Conservation (phyloP, 768 basidiomycete species). For the Tephrocybe sp. region DNA sequence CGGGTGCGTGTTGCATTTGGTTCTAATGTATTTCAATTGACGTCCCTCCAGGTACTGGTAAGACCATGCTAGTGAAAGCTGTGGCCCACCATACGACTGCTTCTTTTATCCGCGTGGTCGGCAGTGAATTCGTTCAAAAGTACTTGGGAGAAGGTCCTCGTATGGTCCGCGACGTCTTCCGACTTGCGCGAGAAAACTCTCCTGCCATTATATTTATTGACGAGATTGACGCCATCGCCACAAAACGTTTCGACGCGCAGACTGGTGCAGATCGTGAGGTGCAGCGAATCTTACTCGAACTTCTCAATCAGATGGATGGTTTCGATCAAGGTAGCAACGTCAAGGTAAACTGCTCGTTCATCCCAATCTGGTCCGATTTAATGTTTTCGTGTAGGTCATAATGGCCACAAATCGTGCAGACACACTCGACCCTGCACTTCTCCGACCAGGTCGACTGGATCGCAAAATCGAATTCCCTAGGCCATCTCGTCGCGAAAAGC, state of each 20-base stretch:
- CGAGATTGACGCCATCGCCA: constrained; percentile 98
- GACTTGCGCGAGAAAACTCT: constrained; percentile 94
- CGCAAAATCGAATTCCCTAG: constrained; percentile 98
- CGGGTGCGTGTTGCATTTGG: constrained; percentile 52
- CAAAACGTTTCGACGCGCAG: constrained; percentile 99
- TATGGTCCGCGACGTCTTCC: constrained; percentile 99
- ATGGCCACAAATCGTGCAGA: constrained; percentile 99
- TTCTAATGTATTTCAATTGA: background rate
- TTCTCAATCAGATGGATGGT: constrained; percentile 99
- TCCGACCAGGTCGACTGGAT: constrained; percentile 96
- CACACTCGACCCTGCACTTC: constrained; percentile 94
- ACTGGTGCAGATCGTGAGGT: constrained; percentile 99
- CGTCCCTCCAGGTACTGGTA: constrained; percentile 77
- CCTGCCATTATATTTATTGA: constrained; percentile 99
- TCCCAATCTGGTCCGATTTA: background rate
- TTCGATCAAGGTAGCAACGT: constrained; percentile 99
- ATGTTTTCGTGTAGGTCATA: constrained; percentile 67
- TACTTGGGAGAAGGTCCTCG: constrained; percentile 99
- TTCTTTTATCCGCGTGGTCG: constrained; percentile 96
- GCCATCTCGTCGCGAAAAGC: constrained; percentile 91
- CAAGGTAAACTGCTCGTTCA: constrained; percentile 63
- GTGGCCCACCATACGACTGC: constrained; percentile 98
- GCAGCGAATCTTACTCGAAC: constrained; percentile 94
- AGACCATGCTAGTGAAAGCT: constrained; percentile 99
- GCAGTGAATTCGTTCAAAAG: constrained; percentile 99